Conservation (phyloP, 2,329 filamentous ascomycete genomes). For the Bertia moriformis region DNA sequence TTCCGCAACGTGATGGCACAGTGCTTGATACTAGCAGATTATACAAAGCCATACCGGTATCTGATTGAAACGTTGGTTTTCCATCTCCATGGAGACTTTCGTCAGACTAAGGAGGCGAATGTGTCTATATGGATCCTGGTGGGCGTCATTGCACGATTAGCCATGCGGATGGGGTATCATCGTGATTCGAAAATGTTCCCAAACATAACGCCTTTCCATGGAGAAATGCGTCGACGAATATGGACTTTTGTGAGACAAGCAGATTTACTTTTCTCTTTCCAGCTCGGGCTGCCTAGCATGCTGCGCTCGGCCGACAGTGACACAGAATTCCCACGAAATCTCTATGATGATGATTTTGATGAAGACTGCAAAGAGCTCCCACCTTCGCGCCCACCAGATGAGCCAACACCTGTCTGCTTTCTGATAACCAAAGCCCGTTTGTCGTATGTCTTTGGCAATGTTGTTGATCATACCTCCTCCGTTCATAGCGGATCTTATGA, state of each 20-base stretch:
- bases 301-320: constrained; percentile 23
- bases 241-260: constrained; percentile 24
- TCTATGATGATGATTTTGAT: constrained; percentile 26
- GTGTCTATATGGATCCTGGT: constrained; percentile 18
- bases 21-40: constrained; percentile 14
- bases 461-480: not conserved
- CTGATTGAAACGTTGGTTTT: constrained; percentile 14
- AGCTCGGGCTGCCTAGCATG: constrained; percentile 28
- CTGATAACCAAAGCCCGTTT: constrained; percentile 11
- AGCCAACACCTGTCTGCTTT: constrained; percentile 11
- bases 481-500: not conserved
- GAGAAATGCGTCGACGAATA: constrained; percentile 27
- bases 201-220: constrained; percentile 20
- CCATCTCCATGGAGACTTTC: constrained; percentile 5
- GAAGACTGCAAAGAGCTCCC: constrained; percentile 17
- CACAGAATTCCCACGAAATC: constrained; percentile 24
- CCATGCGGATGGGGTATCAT: constrained; percentile 23
- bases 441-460: constrained; percentile 8
- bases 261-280: constrained; percentile 25
- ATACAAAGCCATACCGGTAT: not conserved
- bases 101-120: constrained; percentile 7
- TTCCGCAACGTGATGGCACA: constrained; percentile 9
- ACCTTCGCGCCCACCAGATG: constrained; percentile 13
- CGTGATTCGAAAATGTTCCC: constrained; percentile 25
- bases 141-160: constrained; percentile 15